Evolutionary conservation across 2,329 filamentous ascomycete genomes (phyloP).

Genomic region (Aureobasidium namibiae): DNA sequence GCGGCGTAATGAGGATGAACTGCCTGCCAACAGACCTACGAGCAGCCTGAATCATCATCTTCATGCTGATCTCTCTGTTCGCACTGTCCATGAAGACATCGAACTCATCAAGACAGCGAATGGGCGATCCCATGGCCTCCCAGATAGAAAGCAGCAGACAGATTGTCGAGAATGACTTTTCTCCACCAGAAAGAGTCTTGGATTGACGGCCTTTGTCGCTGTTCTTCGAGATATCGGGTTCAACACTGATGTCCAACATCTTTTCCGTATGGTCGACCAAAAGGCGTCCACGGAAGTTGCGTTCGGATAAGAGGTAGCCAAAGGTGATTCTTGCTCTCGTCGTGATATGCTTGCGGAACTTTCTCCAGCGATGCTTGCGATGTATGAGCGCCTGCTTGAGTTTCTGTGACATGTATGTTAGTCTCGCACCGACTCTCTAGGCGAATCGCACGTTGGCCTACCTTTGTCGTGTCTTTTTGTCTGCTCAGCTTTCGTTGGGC

Average conservation of each 20-base stretch:
- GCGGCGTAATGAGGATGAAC: constrained; percentile 93
- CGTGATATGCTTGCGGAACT: constrained; percentile 78
- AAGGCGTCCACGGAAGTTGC: constrained; percentile 77
- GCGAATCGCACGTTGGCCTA: constrained; percentile 33
- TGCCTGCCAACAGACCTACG: constrained; percentile 81
- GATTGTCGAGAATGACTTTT: constrained; percentile 96
- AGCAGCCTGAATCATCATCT: constrained; percentile 84
- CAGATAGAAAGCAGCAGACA: constrained; percentile 87
- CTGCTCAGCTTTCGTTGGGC: constrained; percentile 18
- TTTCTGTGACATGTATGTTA: constrained; percentile 26
- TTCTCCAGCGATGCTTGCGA: constrained; percentile 67
- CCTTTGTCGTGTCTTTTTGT: constrained; percentile 28
- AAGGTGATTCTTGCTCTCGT: constrained; percentile 80
- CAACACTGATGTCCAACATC: constrained; percentile 66
- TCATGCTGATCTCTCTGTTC: constrained; percentile 86
- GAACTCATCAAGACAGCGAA: constrained; percentile 93
- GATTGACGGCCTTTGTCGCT: constrained; percentile 68
- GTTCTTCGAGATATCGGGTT: constrained; percentile 61
- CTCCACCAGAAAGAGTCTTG: constrained; percentile 87
- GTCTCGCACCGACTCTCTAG: background rate
- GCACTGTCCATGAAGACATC: constrained; percentile 99
- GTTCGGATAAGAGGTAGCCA: constrained; percentile 77
- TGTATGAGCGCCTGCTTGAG: constrained; percentile 55
- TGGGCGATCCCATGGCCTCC: constrained; percentile 95
- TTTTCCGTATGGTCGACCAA: constrained; percentile 68